Conservation (phyloP, 2,329 filamentous ascomycete species). For the Zymoseptoria passerinii region DNA sequence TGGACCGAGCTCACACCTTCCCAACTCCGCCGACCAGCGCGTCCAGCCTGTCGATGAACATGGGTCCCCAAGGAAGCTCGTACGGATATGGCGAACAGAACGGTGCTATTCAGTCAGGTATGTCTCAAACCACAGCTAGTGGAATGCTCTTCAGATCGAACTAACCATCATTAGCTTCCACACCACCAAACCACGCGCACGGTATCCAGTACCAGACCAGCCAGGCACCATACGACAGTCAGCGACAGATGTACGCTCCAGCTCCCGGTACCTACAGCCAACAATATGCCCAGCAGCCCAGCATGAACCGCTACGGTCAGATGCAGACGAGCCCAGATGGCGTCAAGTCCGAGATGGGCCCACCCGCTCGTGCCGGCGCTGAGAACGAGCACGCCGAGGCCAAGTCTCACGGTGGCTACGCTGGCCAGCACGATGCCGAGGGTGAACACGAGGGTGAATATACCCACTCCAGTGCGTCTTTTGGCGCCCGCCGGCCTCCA, state of each 20-base stretch:
- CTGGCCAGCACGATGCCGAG: conserved; percentile 34
- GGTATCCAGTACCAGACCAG: conserved; percentile 71
- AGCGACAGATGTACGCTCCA: conserved; percentile 68
- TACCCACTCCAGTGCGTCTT: conserved; percentile 66
- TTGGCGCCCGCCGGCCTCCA: conserved; percentile 61
- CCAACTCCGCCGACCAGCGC: conserved; percentile 88
- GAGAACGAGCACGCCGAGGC: conserved; percentile 56
- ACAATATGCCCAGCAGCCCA: conserved; percentile 50
- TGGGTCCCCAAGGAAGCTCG: conserved; percentile 62
- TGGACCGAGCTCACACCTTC: conserved; percentile 86
- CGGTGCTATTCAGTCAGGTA: conserved; percentile 48
- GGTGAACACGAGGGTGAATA: conserved; percentile 59
- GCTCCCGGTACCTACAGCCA: conserved; percentile 52
- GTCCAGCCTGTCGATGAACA: conserved; percentile 66
- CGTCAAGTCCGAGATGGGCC: conserved; percentile 81
- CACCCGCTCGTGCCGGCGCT: conserved; percentile 57
- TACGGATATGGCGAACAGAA: conserved; percentile 64
- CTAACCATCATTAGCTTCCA: conserved; percentile 75
- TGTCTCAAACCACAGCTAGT: conserved; percentile 74
- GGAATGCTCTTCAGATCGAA: conserved; percentile 65
- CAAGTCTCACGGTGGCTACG: conserved; percentile 57
- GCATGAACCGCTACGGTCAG: conserved; percentile 60
- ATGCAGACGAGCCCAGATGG: conserved; percentile 53
- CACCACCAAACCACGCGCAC: conserved; percentile 73
- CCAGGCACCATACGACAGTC: conserved; percentile 61